A percentile compares a stretch with the other conserved stretches of the same genome.
phyloP scores from a whole-genome alignment of 208 protist genomes.

The Entamoeba dispar region DNA sequence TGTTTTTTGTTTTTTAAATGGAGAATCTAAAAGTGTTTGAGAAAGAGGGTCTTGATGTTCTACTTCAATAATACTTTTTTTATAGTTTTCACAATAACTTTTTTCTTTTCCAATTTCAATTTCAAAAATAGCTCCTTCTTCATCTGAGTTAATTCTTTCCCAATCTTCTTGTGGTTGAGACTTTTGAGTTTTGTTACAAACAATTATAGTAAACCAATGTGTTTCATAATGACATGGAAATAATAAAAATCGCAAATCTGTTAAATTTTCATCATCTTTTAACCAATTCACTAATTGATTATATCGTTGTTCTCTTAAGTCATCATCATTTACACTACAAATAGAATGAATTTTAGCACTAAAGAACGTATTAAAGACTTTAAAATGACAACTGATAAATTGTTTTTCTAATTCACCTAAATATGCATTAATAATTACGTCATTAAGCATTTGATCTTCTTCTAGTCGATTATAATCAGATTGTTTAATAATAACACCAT shows the following conservation, averaged over 20 bases:
- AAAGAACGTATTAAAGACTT: not conserved
- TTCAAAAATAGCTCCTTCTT: not conserved
- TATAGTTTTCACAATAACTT: not conserved
- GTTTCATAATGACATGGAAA: not conserved
- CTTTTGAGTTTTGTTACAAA: not conserved
- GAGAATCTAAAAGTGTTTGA: not conserved
- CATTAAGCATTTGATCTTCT: not conserved
- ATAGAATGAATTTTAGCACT: not conserved
- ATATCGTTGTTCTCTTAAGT: not conserved
- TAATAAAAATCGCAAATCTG: not conserved
- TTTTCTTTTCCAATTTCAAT: not conserved
- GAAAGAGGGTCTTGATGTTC: not conserved
- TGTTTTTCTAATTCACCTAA: not conserved
- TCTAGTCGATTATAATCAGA: not conserved
- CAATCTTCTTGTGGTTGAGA: not conserved
- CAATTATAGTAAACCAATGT: not conserved
- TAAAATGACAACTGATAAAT: not conserved
- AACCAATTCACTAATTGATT: not conserved
- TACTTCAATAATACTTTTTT: not conserved
- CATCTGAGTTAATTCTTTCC: not conserved
- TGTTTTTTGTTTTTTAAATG: not conserved
- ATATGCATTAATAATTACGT: not conserved
- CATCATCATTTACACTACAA: not conserved
- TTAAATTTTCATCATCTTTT: not conserved
- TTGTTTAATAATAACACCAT: not conserved